Base-by-base conservation (phyloP, 2,329 filamentous ascomycete species). In the Tolypocladium endophyticum region DNA sequence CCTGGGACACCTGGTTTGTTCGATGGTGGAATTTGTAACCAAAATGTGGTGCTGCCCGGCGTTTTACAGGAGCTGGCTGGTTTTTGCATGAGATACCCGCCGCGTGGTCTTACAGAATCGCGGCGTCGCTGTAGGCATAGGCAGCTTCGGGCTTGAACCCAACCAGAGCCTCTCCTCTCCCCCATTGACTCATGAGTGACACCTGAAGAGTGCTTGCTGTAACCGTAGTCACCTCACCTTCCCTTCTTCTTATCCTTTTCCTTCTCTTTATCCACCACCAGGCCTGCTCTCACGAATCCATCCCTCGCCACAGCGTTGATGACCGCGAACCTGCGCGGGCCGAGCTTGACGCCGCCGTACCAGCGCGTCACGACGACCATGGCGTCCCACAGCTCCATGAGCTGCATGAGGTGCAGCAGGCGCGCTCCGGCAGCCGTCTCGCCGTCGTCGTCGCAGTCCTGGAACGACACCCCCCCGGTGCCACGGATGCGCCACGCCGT, bases 361-460 rank as follows among this genome's bases (percentile, higher is more conserved):
- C 94, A 99, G 63, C 94, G 79, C 45, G 90, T 92, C 35, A 99
- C 93, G 4, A 99, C 88, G 0, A 99, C 91, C 77, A 97, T 87
- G 20, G 88, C 87, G 72, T 95, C 85, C 92, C 92, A 97, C 14
- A 95, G 80, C 69, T 92, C 90, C 90, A 97, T 97, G 62, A 96
- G 76, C 77, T 97, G 92, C 86, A 99, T 88, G 36, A 99, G 77
- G 75, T 96, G 91, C 61, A 97, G 74, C 69, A 99, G 74, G 50
- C 94, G 81, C 0, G 88, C 87, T 0, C 94, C 94, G 0, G 94
- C 94, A 7, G 94, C 94, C 33, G 89, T 89, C 79, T 99, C 94
- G 2, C 94, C 94, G 71, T 99, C 94, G 68, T 99, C 94, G 68
- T 99, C 90, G 70, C 88, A 97, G 74, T 99, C 94, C 72, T 97